These are phyloP conservation scores for Lactifluus volemus DNA, from an alignment of 768 basidiomycete genomes.

Conservation along the genomic window DNA sequence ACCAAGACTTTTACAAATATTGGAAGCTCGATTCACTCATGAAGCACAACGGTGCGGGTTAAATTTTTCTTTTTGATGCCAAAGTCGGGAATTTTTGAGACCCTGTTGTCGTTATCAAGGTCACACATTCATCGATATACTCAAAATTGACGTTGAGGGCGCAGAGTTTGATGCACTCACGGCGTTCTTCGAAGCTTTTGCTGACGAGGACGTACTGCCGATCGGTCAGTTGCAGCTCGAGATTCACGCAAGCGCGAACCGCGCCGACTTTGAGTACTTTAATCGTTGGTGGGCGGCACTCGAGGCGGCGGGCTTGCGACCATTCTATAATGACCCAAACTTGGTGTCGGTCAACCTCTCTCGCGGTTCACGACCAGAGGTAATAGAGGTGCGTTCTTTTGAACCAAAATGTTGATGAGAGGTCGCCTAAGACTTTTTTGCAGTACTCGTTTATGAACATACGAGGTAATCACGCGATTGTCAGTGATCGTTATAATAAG, in stretches of 20 bases:
- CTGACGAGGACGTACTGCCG: constrained; percentile 31
- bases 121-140: constrained; percentile 59
- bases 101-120: constrained; percentile 34
- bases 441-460: constrained; percentile 30
- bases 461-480: background rate
- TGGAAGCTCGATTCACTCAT: constrained; percentile 58
- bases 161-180: constrained; percentile 55
- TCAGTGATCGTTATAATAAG: background rate
- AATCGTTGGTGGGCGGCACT: constrained; percentile 60
- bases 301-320: constrained; percentile 29
- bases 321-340: constrained; percentile 55
- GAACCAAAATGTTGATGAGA: background rate
- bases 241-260: constrained; percentile 37
- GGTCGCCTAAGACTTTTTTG: background rate
- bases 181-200: constrained; percentile 34
- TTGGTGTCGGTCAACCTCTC: constrained; percentile 37
- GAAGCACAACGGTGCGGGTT: constrained; percentile 46
- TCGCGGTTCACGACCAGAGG: constrained; percentile 29
- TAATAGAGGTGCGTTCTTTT: constrained; percentile 30
- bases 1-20: constrained; percentile 38
- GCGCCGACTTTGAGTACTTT: constrained; percentile 39
- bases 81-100: background rate
- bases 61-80: no score
- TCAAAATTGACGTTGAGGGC: constrained; percentile 64
- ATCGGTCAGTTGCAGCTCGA: constrained; percentile 68